phyloP scores from a whole-genome alignment of 441 rosid species.

The Gossypium davidsonii region DNA sequence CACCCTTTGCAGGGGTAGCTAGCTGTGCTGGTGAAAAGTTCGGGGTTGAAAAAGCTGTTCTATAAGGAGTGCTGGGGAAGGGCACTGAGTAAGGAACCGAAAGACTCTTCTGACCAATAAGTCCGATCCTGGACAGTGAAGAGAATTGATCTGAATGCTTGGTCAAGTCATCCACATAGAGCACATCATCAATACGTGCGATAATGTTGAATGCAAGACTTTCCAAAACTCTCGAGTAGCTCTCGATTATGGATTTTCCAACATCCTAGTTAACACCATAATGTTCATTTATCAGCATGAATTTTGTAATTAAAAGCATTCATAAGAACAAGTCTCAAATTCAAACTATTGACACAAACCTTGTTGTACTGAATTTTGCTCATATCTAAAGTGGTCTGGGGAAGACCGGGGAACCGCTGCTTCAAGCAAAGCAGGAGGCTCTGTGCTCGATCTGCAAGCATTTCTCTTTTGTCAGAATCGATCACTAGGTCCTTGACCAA shows the following conservation, averaged over 20 bases:
- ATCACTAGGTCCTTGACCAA: conserved; percentile 86
- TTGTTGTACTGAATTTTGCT: conserved; percentile 96
- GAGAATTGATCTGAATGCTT: conserved; percentile 64
- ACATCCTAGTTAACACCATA: conserved; percentile 50
- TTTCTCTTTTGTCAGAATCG: conserved; percentile 75
- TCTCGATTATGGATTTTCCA: conserved; percentile 92
- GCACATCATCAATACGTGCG: conserved; percentile 85
- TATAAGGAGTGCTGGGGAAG: conserved; percentile 50
- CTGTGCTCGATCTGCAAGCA: conserved; percentile 85
- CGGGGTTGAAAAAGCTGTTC: conserved; percentile 59
- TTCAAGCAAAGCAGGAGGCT: conserved; percentile 75
- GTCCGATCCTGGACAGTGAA: conserved; percentile 47
- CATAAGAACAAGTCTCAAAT: not conserved
- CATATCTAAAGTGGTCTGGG: conserved; percentile 93
- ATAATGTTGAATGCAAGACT: conserved; percentile 88
- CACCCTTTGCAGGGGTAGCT: conserved; percentile 47
- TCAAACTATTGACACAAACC: conserved; percentile 31
- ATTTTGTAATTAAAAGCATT: not conserved
- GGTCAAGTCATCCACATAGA: conserved; percentile 81
- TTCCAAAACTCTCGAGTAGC: conserved; percentile 94
- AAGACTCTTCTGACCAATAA: conserved; percentile 43
- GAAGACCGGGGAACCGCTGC: conserved; percentile 90
- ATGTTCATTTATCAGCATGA: not conserved
- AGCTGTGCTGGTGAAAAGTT: conserved; percentile 56
- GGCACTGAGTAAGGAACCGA: conserved; percentile 48